Base-by-base conservation (phyloP, 768 basidiomycete genomes). In the Suillus tomentosus region DNA sequence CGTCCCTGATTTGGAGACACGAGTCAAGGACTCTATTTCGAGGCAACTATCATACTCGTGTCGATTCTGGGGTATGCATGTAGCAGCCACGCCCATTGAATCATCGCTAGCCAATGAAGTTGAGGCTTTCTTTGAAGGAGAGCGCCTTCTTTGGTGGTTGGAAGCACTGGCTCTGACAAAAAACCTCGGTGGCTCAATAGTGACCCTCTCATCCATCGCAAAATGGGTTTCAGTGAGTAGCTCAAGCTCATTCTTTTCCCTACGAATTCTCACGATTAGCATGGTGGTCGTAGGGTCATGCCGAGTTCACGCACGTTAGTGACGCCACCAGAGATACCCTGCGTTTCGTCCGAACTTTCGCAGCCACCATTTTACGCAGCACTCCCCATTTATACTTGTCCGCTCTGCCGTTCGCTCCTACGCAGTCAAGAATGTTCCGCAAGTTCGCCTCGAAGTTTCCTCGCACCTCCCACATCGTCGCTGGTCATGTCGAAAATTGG, bases 61-160 rank as follows among this genome's bases (percentile, higher is more conserved):
- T 64, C 61, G 65, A 27, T 76, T 65, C 45, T 79, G 76, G 76
- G 71, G 63, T 1, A 65, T 70, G 43, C 79, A 79, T 65, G 53
- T 78, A 11, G 34, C 5, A 5, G 47, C 6, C 11, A 62, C 62
- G 15, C 22, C 60, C 1, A 48, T 57, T 37, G 24, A 64, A 34
- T 6, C 45, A 3, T 19, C 45, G 3, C 24, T 73, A 0, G 37
- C 68, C 1, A 17, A 61, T 19, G 60, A 67, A 43, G 39, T 77
- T 27, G 63, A 68, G 54, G 48, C 61, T 1, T 62, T 77, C 37
- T 56, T 78, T 17, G 24, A 72, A 24, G 31, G 13, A 48, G 61
- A 68, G 27, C 27, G 50, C 50, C 50, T 51, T 9, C 50, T 51
- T 17, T 51, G 50, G 50, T 51, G 50, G 50, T 17, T 51, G 15